A percentile compares a stretch with the other conserved stretches of the same genome.
Conservation (phyloP, 2,329 filamentous ascomycete genomes). For the Clonostachys byssicola region DNA sequence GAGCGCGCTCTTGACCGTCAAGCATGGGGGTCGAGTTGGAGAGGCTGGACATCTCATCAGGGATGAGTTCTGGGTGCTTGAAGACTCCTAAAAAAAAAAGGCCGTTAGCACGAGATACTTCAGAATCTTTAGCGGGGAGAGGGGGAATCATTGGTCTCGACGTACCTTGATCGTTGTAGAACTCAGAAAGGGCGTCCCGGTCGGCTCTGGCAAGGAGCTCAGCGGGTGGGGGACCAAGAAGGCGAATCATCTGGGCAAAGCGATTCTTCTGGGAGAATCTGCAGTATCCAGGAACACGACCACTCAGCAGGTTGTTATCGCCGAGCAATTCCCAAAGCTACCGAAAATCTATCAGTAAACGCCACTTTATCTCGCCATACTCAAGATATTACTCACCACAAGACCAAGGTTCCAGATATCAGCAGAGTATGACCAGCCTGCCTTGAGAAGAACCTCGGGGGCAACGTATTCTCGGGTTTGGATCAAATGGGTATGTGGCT, state of each 20-base stretch:
- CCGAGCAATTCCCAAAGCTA: slow-evolving; percentile 19
- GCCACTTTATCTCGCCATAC: too few relatives aligned
- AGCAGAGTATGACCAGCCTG: slow-evolving; percentile 20
- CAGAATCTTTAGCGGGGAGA: background rate
- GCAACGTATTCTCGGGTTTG: slow-evolving; percentile 20
- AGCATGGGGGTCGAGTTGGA: slow-evolving; percentile 11
- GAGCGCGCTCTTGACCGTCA: slow-evolving; percentile 11
- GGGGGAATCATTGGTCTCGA: background rate
- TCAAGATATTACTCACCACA: slow-evolving; percentile 10
- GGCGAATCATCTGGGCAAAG: slow-evolving; percentile 20
- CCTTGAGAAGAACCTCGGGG: slow-evolving; percentile 20
- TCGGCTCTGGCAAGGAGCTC: slow-evolving; percentile 14
- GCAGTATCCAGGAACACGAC: slow-evolving; percentile 1
- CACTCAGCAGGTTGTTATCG: slow-evolving; percentile 16
- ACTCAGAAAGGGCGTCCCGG: slow-evolving; percentile 7
- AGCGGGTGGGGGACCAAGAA: slow-evolving; percentile 16
- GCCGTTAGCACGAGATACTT: background rate
- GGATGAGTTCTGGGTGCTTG: slow-evolving; percentile 10
- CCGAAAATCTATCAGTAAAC: slow-evolving; percentile 2
- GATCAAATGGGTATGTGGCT: slow-evolving; percentile 13
- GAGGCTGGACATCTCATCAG: slow-evolving; percentile 11
- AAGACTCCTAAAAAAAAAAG: slow-evolving; percentile 10
- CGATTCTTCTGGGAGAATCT: slow-evolving; percentile 1
- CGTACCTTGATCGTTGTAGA: slow-evolving; percentile 12
- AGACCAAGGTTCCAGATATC: slow-evolving; percentile 22